These are phyloP conservation scores for Hymenotorrendiella dingleyae DNA, from an alignment of 2,329 filamentous ascomycete genomes.

Conservation along the genomic window DNA sequence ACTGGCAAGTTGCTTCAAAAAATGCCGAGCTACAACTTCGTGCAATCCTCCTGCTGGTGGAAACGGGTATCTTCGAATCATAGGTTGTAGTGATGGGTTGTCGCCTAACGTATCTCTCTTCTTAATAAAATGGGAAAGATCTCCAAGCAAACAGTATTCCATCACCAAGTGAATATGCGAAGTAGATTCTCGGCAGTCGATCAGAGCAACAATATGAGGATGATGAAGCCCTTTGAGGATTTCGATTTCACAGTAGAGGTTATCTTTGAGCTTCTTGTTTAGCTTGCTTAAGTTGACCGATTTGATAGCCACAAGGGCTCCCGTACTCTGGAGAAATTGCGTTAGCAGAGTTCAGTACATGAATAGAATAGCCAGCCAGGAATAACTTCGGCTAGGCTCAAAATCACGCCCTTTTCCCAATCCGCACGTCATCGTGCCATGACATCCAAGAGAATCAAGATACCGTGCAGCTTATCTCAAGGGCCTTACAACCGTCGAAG, in stretches of 20 bases:
- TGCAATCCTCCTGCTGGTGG: constrained; percentile 78
- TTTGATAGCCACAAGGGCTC: constrained; percentile 88
- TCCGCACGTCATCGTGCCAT: no score
- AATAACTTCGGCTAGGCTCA: no score
- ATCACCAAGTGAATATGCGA: constrained; percentile 94
- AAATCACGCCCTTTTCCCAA: no score
- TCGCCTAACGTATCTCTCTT: constrained; percentile 76
- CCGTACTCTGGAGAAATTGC: constrained; percentile 57
- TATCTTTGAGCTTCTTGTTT: constrained; percentile 94
- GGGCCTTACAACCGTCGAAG: no score
- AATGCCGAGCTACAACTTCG: constrained; percentile 94
- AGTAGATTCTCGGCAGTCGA: constrained; percentile 83
- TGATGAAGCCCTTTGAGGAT: constrained; percentile 92
- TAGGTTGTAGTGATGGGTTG: constrained; percentile 77
- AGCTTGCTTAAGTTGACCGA: constrained; percentile 86
- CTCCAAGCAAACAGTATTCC: constrained; percentile 96
- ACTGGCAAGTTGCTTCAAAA: constrained; percentile 89
- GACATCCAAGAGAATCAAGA: no score
- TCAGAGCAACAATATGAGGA: constrained; percentile 92
- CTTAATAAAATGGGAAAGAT: constrained; percentile 93
- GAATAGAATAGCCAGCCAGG: background rate
- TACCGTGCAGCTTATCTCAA: no score
- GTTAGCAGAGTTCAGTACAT: constrained; percentile 14
- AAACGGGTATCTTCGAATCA: constrained; percentile 91
- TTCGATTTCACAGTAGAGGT: constrained; percentile 89